These are phyloP conservation scores for Colletotrichum shisoi DNA, from an alignment of 2,329 filamentous ascomycete species.

Conservation along the genomic window DNA sequence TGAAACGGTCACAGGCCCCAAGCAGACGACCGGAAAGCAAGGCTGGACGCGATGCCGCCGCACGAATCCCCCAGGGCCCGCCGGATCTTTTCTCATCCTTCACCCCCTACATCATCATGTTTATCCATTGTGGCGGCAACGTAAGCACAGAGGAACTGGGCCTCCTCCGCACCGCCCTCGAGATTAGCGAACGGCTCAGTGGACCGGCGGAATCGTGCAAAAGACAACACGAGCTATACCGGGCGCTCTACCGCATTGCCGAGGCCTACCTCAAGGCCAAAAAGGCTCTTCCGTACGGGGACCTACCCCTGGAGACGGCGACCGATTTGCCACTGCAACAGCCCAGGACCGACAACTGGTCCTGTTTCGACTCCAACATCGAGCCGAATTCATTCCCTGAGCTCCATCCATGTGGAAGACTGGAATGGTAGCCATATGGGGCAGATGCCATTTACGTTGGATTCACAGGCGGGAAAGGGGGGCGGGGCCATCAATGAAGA, in stretches of 20 bases:
- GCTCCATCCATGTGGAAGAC: slow-evolving; percentile 10
- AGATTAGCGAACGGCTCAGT: slow-evolving; percentile 25
- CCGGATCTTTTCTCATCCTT: slow-evolving; percentile 41
- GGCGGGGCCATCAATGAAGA: not conserved
- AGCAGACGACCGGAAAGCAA: slow-evolving; percentile 36
- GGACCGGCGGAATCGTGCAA: slow-evolving; percentile 25
- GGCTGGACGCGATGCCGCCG: slow-evolving; percentile 20
- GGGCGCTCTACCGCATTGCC: slow-evolving; percentile 25
- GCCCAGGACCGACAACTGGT: slow-evolving; percentile 3
- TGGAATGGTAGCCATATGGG: slow-evolving; percentile 21
- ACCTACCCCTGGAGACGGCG: not conserved
- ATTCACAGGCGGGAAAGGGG: slow-evolving; percentile 20
- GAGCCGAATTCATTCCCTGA: not conserved
- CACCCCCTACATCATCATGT: slow-evolving; percentile 41
- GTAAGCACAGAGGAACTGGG: slow-evolving; percentile 33
- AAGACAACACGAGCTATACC: slow-evolving; percentile 22
- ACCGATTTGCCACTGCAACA: slow-evolving; percentile 19
- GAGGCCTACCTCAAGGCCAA: slow-evolving; percentile 31
- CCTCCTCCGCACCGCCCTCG: slow-evolving; percentile 13
- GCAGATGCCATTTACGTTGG: slow-evolving; percentile 28
- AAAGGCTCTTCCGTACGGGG: slow-evolving; percentile 1
- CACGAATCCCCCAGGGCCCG: slow-evolving; percentile 32
- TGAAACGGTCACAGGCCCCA: too few relatives aligned
- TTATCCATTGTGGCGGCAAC: slow-evolving; percentile 40
- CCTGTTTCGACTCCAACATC: slow-evolving; percentile 7